Evolutionary conservation across 2,329 filamentous ascomycete species (phyloP), one percentile per base, ranked within the genome.

Genomic region (Scedosporium apiospermum): DNA sequence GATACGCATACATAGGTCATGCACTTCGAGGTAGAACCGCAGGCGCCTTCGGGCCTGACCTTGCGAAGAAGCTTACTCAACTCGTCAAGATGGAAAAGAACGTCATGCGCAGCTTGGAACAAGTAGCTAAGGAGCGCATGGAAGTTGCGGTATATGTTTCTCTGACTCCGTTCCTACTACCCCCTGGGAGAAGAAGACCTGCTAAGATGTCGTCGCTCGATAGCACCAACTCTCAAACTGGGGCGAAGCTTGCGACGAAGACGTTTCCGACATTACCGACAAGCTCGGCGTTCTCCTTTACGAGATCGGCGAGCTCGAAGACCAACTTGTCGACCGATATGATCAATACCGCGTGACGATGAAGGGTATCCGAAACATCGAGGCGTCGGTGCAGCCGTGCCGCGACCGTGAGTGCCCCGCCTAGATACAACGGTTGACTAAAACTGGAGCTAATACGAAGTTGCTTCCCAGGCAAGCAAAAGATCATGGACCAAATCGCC

Each of bases 1-100:
- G 59, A 21, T n/a, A 6, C 30, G 18, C 42, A 7, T 41, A 34
- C 57, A 21, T 58, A 85, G 83, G 83, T 66, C 85, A 88, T 83
- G 82, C 83, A 65, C 85, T 92, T 73, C 85, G 90, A 69, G 84
- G 86, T 72, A 88, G 88, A 72, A 83, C 88, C 53, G 88, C 89
- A 66, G 90, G 89, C 68, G 88, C 89, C 69, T 92, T 91, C 67
- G 84, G 85, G 66, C 85, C 93, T 63, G 95, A 99, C 71, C 87
- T 99, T 64, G 89, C 95, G 64, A 97, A 96, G 85, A 99, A 99
- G 84, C 88, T 99, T 66, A 91, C 93, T 49, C 91, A 96, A 80
- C 85, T 99, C 61, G 95, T 99, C 66, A 99, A 99, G 86, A 99
- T 99, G 95, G 95, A 99, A 81, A 99, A 99, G 87, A 98, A 99